Evolutionary conservation across 2,329 filamentous ascomycete species (phyloP).

Genomic region (Shiraia bambusicola): DNA sequence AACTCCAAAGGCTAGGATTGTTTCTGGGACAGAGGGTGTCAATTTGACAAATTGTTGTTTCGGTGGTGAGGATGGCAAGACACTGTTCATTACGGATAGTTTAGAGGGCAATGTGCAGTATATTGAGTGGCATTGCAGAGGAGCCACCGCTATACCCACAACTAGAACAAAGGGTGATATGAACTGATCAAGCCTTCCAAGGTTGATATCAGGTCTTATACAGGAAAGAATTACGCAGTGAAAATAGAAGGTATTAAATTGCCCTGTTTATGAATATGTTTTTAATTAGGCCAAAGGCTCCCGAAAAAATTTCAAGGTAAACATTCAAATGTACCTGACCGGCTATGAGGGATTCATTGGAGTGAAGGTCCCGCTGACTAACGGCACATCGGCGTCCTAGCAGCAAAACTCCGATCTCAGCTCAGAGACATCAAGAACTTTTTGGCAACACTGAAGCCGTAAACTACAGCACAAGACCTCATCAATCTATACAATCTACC

Average conservation of each 20-base stretch:
- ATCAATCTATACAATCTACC: slow-evolving; percentile 1
- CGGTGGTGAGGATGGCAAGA: slow-evolving; percentile 42
- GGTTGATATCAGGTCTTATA: too few relatives aligned
- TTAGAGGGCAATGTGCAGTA: slow-evolving; percentile 42
- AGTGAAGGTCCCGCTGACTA: background rate
- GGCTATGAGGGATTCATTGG: too few relatives aligned
- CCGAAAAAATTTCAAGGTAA: too few relatives aligned
- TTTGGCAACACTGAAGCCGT: background rate
- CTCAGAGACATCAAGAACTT: slow-evolving; percentile 2
- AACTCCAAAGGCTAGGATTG: slow-evolving; percentile 42
- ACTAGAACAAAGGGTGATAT: background rate
- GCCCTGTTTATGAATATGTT: too few relatives aligned
- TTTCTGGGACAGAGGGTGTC: slow-evolving; percentile 27
- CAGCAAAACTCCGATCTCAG: background rate
- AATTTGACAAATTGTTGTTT: slow-evolving; percentile 50
- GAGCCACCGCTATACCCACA: slow-evolving; percentile 8
- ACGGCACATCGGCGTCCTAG: background rate
- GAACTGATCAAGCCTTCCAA: too few relatives aligned
- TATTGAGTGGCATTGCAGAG: slow-evolving; percentile 38
- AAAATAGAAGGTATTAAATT: too few relatives aligned
- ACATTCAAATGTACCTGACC: too few relatives aligned
- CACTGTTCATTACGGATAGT: slow-evolving; percentile 47
- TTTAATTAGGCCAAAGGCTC: too few relatives aligned
- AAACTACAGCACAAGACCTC: background rate
- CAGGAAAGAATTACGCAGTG: too few relatives aligned